A percentile compares a stretch with the other conserved stretches of the same genome.
Conservation (phyloP, 2,329 filamentous ascomycete species). For the Botryosphaeria agaves region DNA sequence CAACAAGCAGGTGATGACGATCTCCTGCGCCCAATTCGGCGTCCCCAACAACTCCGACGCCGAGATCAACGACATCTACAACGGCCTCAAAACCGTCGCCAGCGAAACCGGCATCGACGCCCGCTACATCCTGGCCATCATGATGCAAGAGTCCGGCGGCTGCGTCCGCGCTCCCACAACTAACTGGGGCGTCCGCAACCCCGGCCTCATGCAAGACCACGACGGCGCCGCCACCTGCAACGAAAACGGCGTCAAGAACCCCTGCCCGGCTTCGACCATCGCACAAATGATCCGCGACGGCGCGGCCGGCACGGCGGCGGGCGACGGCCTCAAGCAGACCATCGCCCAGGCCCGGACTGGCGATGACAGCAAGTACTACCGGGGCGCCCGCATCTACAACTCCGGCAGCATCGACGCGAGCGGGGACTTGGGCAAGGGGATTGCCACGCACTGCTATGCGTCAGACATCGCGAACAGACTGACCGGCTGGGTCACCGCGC, state of each 20-base stretch:
- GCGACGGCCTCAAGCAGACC: slow-evolving; percentile 25
- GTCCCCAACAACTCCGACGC: slow-evolving; percentile 18
- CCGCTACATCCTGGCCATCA: slow-evolving; percentile 25
- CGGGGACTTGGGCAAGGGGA: slow-evolving; percentile 24
- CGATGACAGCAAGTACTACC: slow-evolving; percentile 25
- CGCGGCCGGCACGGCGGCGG: slow-evolving; percentile 20
- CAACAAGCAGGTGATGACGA: slow-evolving; percentile 17
- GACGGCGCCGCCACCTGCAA: slow-evolving; percentile 22
- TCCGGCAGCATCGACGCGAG: slow-evolving; percentile 22
- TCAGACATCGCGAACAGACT: slow-evolving; percentile 34
- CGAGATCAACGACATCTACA: slow-evolving; percentile 20
- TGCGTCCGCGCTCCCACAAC: slow-evolving; percentile 28
- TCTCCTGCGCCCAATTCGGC: slow-evolving; percentile 17
- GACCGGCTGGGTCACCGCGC: slow-evolving; percentile 19
- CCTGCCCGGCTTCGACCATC: slow-evolving; percentile 22
- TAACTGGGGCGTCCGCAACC: slow-evolving; percentile 22
- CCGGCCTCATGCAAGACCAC: slow-evolving; percentile 30
- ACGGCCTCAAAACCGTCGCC: slow-evolving; percentile 17
- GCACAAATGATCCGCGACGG: slow-evolving; percentile 26
- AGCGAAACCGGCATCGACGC: slow-evolving; percentile 16
- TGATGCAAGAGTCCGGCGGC: slow-evolving; percentile 29
- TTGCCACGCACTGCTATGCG: slow-evolving; percentile 33
- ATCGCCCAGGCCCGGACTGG: slow-evolving; percentile 13
- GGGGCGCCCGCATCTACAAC: slow-evolving; percentile 32
- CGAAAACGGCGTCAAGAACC: slow-evolving; percentile 14